Conservation (phyloP, 2,329 filamentous ascomycete species). For the Fusarium nelsonii region DNA sequence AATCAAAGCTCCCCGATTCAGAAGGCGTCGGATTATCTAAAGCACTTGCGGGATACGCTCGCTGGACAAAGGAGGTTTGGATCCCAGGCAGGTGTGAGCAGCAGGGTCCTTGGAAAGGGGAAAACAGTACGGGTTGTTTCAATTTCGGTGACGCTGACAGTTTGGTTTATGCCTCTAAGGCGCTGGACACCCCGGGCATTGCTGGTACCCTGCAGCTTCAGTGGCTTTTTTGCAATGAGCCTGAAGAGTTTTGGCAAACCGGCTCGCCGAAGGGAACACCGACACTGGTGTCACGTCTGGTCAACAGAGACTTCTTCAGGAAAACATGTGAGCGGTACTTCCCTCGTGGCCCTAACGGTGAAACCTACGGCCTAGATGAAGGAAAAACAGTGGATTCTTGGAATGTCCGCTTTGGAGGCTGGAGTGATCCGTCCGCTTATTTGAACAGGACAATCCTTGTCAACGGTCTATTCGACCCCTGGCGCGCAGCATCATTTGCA, state of each 20-base stretch:
- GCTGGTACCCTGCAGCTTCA: neutral
- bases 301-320: constrained; percentile 10
- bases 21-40: neutral
- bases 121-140: constrained; percentile 10
- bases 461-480: constrained; percentile 2
- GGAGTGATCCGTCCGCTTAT: constrained; percentile 4
- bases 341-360: neutral
- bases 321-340: constrained; percentile 8
- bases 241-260: constrained; percentile 14
- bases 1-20: neutral
- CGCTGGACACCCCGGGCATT: neutral
- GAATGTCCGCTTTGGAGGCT: constrained; percentile 8
- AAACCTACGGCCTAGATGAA: neutral
- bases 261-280: constrained; percentile 1
- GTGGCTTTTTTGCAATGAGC: constrained; percentile 11
- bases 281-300: constrained; percentile 3
- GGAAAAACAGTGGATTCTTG: neutral
- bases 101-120: constrained; percentile 7
- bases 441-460: constrained; percentile 10
- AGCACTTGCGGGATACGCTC: constrained; percentile 6
- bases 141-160: constrained; percentile 13
- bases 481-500: neutral
- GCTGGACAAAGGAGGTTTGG: constrained; percentile 1
- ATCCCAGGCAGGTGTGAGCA: constrained; percentile 4
- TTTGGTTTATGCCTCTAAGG: neutral